phyloP scores from a whole-genome alignment of 192 early-diverging fungal genomes.

The Mortierella claussenii region DNA sequence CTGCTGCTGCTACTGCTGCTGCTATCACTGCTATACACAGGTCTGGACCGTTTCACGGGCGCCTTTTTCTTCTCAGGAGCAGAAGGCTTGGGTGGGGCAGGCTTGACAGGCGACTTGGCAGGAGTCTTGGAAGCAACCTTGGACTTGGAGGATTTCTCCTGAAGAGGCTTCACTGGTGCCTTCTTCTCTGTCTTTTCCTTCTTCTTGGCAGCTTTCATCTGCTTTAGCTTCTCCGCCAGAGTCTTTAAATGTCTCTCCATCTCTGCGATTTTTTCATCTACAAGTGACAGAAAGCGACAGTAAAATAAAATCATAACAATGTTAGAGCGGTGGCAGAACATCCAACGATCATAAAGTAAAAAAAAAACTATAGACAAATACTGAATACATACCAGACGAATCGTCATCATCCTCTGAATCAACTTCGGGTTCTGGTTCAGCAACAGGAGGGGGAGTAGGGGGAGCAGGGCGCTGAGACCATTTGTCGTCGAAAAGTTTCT shows the following conservation, averaged over 20 bases:
- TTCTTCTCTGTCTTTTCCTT: conserved; percentile 45
- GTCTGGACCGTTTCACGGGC: conserved; percentile 23
- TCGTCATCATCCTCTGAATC: conserved; percentile 42
- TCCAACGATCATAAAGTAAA: too few species aligned
- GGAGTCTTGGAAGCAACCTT: conserved; percentile 27
- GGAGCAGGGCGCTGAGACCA: conserved; percentile 65
- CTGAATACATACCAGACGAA: conserved; percentile 18
- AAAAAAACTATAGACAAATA: neutral
- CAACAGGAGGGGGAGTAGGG: conserved; percentile 25
- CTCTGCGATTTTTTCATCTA: conserved; percentile 52
- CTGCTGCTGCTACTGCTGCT: conserved; percentile 30
- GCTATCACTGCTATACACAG: conserved; percentile 35
- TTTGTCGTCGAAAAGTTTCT: conserved; percentile 75
- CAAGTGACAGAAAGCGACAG: neutral
- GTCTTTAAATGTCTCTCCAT: conserved; percentile 48
- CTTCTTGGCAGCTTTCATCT: conserved; percentile 50
- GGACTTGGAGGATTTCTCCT: conserved; percentile 32
- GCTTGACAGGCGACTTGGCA: conserved; percentile 11
- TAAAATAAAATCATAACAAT: neutral
- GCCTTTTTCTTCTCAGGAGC: conserved; percentile 46
- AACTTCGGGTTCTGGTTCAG: conserved; percentile 22
- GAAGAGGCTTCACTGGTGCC: conserved; percentile 10
- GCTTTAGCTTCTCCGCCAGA: conserved; percentile 30
- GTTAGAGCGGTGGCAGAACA: neutral
- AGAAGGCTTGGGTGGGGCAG: conserved; percentile 22